Evolutionary conservation across 495 filamentous ascomycete genomes (phyloP).

Genomic region (Hypoxylon lienhwacheense): DNA sequence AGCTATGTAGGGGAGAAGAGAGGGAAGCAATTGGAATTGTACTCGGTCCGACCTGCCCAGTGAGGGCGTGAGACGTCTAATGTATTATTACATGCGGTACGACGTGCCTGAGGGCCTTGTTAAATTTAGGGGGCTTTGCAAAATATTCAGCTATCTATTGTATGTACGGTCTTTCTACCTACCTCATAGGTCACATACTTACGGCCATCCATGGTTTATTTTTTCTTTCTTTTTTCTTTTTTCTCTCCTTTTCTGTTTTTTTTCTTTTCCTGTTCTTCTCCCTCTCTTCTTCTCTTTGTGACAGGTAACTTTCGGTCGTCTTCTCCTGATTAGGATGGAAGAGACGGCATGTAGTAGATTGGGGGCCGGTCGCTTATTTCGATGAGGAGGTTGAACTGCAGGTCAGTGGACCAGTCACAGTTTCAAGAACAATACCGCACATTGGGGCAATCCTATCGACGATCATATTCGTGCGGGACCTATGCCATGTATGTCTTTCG

Average conservation of each 20-base stretch:
- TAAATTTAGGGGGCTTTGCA: slow-evolving; percentile 1
- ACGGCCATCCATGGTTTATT: slow-evolving; percentile 17
- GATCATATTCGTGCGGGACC: slow-evolving; percentile 16
- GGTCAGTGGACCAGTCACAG: slow-evolving; percentile 7
- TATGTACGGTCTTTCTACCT: too few species aligned
- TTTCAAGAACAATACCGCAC: slow-evolving; percentile 13
- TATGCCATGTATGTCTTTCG: slow-evolving; percentile 23
- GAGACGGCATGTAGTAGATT: slow-evolving; percentile 10
- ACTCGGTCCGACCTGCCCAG: slow-evolving; percentile 33
- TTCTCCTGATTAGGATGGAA: slow-evolving; percentile 17
- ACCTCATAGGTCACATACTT: too few species aligned
- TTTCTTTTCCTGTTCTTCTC: too few species aligned
- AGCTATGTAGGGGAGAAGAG: too few species aligned
- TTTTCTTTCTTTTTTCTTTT: too few species aligned
- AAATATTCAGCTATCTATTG: too few species aligned
- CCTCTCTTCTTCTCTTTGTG: slow-evolving; percentile 11
- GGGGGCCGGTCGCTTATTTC: slow-evolving; percentile 18
- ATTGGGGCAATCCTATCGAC: slow-evolving; percentile 9
- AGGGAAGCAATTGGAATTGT: too few species aligned
- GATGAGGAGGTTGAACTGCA: slow-evolving; percentile 10
- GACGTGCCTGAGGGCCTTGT: slow-evolving; percentile 15
- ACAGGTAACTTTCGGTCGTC: slow-evolving; percentile 25
- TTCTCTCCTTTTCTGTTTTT: too few species aligned
- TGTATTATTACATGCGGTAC: slow-evolving; percentile 24
- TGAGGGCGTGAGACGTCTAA: slow-evolving; percentile 13